These are phyloP conservation scores for Ophiostoma populinum DNA, from an alignment of 2,329 filamentous ascomycete genomes.

Conservation along the genomic window DNA sequence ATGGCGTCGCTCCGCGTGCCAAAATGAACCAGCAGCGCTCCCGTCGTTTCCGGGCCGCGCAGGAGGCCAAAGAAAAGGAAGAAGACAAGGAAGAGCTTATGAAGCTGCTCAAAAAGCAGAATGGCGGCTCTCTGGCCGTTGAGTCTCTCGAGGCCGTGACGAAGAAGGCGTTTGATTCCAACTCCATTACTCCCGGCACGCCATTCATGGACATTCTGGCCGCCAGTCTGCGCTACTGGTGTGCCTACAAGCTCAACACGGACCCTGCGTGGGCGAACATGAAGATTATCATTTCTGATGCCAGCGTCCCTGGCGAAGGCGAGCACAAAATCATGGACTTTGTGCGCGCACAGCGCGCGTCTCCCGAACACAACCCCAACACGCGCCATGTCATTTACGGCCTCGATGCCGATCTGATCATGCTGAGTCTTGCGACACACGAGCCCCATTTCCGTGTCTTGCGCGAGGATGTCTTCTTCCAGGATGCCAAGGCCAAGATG, in stretches of 20 bases:
- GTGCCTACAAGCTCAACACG: slow-evolving; percentile 91
- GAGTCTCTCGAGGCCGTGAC: slow-evolving; percentile 43
- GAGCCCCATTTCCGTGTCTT: slow-evolving; percentile 94
- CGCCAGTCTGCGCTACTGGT: slow-evolving; percentile 83
- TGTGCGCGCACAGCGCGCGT: slow-evolving; percentile 79
- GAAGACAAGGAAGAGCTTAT: slow-evolving; percentile 77
- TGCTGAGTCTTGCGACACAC: slow-evolving; percentile 92
- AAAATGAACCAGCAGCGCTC: slow-evolving; percentile 99
- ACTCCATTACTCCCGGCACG: slow-evolving; percentile 82
- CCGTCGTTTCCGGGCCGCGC: slow-evolving; percentile 81
- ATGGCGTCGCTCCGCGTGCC: slow-evolving; percentile 90
- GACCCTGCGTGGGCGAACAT: slow-evolving; percentile 90
- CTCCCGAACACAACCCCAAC: slow-evolving; percentile 85
- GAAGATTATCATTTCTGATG: slow-evolving; percentile 97
- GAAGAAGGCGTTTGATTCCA: slow-evolving; percentile 85
- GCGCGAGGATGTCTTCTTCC: slow-evolving; percentile 90
- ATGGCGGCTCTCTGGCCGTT: slow-evolving; percentile 43
- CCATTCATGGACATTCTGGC: slow-evolving; percentile 98
- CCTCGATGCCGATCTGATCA: slow-evolving; percentile 93
- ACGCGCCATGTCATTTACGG: slow-evolving; percentile 97
- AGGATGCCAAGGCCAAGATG: slow-evolving; percentile 64
- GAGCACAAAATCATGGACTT: slow-evolving; percentile 99
- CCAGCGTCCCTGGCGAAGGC: slow-evolving; percentile 91
- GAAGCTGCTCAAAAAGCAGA: slow-evolving; percentile 68
- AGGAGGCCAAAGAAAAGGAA: slow-evolving; percentile 88